Evolutionary conservation across 306 rosid genomes (phyloP).

Genomic region (Comarum palustre): DNA sequence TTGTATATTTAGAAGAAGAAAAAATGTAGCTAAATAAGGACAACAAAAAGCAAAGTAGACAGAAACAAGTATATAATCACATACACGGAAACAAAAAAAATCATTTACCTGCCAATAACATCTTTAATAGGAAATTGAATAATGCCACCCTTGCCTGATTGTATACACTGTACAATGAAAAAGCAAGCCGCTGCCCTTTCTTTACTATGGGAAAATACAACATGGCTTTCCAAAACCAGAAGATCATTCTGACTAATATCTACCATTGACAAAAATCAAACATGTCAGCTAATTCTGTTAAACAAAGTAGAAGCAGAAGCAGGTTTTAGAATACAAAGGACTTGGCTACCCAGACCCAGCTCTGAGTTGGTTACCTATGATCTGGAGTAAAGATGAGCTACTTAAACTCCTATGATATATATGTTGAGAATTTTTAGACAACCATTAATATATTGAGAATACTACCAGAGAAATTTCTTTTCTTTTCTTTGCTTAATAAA

Average conservation of each 20-base stretch:
- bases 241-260: conserved; percentile 54
- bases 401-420: neutral
- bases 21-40: too few relatives aligned
- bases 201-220: conserved; percentile 60
- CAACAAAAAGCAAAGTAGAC: neutral
- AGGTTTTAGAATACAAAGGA: conserved; percentile 11
- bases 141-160: conserved; percentile 30
- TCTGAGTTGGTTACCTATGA: neutral
- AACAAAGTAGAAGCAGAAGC: conserved; percentile 8
- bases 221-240: conserved; percentile 50
- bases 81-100: neutral
- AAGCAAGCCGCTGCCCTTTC: conserved; percentile 60
- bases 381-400: neutral
- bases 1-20: neutral
- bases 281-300: conserved; percentile 13
- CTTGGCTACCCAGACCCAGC: neutral
- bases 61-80: neutral
- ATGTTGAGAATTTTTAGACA: neutral
- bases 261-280: conserved; percentile 31
- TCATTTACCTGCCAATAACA: conserved; percentile 47
- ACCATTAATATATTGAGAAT: neutral
- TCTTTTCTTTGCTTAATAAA: neutral
- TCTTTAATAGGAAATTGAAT: conserved; percentile 50
- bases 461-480: neutral
- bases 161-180: conserved; percentile 58